Evolutionary conservation across 2,329 filamentous ascomycete species (phyloP).

Genomic region (Colletotrichum sojae): DNA sequence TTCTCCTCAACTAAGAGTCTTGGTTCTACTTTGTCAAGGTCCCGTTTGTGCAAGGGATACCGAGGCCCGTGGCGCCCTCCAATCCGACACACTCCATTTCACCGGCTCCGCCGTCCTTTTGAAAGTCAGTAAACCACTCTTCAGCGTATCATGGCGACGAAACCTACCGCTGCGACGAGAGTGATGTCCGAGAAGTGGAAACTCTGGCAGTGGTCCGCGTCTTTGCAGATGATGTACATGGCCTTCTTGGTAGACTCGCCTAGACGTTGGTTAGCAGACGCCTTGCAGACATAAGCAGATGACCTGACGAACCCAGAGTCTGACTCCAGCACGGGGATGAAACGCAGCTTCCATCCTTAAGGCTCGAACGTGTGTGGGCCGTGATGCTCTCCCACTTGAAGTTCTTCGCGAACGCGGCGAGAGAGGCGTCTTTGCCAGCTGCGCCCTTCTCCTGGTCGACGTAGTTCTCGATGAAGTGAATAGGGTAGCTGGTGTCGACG

Average conservation of each 20-base stretch:
- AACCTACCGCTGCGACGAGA: slow-evolving; percentile 16
- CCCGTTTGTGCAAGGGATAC: slow-evolving; percentile 30
- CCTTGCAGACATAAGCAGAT: not conserved
- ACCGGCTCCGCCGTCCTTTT: slow-evolving; percentile 19
- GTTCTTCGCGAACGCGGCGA: slow-evolving; percentile 27
- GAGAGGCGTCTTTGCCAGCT: slow-evolving; percentile 15
- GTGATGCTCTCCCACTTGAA: slow-evolving; percentile 28
- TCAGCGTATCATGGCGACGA: too few relatives aligned
- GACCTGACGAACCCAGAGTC: not conserved
- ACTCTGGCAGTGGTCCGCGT: slow-evolving; percentile 27
- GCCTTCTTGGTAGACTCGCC: slow-evolving; percentile 21
- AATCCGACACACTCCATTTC: slow-evolving; percentile 28
- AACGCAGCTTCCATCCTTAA: slow-evolving; percentile 27
- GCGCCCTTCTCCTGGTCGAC: slow-evolving; percentile 32
- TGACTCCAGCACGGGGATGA: slow-evolving; percentile 26
- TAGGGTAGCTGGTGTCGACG: slow-evolving; percentile 22
- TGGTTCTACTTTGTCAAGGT: slow-evolving; percentile 11
- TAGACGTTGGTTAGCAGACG: not conserved
- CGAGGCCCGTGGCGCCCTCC: slow-evolving; percentile 11
- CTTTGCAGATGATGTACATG: slow-evolving; percentile 30
- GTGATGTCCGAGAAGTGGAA: slow-evolving; percentile 28
- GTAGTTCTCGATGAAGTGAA: slow-evolving; percentile 34
- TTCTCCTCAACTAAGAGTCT: too few relatives aligned
- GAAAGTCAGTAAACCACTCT: not conserved
- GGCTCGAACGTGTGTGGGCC: slow-evolving; percentile 8